Percentiles rank a stretch among this genome's conserved stretches.
These are phyloP conservation scores for Silybum marianum DNA, from an alignment of 129 eudicot species.

Conservation along the genomic window DNA sequence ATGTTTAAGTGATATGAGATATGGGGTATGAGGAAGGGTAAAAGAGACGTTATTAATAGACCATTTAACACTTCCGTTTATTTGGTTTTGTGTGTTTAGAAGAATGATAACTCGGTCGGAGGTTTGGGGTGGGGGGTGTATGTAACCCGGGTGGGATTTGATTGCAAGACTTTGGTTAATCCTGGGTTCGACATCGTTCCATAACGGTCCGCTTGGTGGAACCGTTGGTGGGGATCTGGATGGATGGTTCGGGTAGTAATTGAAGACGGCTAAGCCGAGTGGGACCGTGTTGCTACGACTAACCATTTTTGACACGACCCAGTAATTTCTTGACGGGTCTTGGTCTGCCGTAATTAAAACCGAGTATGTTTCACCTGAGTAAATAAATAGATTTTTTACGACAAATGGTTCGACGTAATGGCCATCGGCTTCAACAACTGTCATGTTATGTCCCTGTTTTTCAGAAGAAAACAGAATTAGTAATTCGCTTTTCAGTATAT, in stretches of 20 bases:
- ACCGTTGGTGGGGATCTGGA: slow-evolving; percentile 54
- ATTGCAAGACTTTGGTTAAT: slow-evolving; percentile 57
- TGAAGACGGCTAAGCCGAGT: slow-evolving; percentile 63
- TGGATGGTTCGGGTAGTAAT: slow-evolving; percentile 89
- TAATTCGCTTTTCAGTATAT: background rate
- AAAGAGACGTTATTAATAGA: slow-evolving; percentile 75
- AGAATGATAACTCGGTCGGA: slow-evolving; percentile 64
- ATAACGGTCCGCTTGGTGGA: slow-evolving; percentile 69
- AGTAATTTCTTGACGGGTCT: slow-evolving; percentile 77
- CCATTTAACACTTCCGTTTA: slow-evolving; percentile 62
- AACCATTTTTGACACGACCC: slow-evolving; percentile 61
- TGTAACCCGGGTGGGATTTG: slow-evolving; percentile 49
- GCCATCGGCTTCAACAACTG: slow-evolving; percentile 92
- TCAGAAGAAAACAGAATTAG: background rate
- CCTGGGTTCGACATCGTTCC: slow-evolving; percentile 52
- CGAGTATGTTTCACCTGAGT: slow-evolving; percentile 91
- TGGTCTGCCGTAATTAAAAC: slow-evolving; percentile 77
- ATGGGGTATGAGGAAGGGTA: slow-evolving; percentile 72
- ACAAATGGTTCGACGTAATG: slow-evolving; percentile 79
- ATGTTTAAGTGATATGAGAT: slow-evolving; percentile 61
- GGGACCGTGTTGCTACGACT: slow-evolving; percentile 61
- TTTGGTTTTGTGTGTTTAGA: slow-evolving; percentile 74
- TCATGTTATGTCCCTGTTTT: slow-evolving; percentile 83
- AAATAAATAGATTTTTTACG: slow-evolving; percentile 72
- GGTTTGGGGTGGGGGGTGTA: slow-evolving; percentile 55